phyloP scores from a whole-genome alignment of 1,284 basidiomycete species.

The Ustilago esculenta region DNA sequence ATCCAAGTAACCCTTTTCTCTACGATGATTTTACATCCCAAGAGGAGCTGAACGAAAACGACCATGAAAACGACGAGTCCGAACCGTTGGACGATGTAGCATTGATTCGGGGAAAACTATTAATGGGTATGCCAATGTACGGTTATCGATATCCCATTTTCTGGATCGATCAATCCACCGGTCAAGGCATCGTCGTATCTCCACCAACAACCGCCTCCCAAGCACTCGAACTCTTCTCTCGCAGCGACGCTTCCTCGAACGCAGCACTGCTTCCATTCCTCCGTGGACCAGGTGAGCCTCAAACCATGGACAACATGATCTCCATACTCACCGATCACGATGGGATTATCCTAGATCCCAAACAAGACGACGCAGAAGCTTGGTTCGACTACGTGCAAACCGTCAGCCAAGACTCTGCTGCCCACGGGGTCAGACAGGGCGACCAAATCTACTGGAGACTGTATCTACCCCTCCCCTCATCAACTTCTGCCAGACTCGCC shows the following conservation, averaged over 20 bases:
- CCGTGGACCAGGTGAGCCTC: slow-evolving; percentile 29
- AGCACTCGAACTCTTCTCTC: slow-evolving; percentile 9
- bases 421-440: slow-evolving; percentile 20
- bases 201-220: slow-evolving; percentile 5
- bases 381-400: slow-evolving; percentile 40
- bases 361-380: slow-evolving; percentile 10
- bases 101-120: slow-evolving; percentile 18
- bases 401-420: slow-evolving; percentile 2
- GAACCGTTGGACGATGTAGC: slow-evolving; percentile 4
- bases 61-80: neutral
- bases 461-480: slow-evolving; percentile 21
- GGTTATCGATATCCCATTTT: slow-evolving; percentile 44
- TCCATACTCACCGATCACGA: slow-evolving; percentile 16
- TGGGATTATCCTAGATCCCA: slow-evolving; percentile 16
- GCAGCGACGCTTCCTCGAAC: neutral
- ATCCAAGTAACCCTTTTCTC: slow-evolving; percentile 22
- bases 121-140: slow-evolving; percentile 49
- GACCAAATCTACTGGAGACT: slow-evolving; percentile 39
- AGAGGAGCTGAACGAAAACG: slow-evolving; percentile 18
- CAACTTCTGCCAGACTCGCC: slow-evolving; percentile 1
- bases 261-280: slow-evolving; percentile 21
- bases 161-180: slow-evolving; percentile 25
- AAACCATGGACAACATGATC: slow-evolving; percentile 22
- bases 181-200: slow-evolving; percentile 18
- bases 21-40: slow-evolving; percentile 13